Conservation (phyloP, 805 yeast genomes). For the Candida verbasci region DNA sequence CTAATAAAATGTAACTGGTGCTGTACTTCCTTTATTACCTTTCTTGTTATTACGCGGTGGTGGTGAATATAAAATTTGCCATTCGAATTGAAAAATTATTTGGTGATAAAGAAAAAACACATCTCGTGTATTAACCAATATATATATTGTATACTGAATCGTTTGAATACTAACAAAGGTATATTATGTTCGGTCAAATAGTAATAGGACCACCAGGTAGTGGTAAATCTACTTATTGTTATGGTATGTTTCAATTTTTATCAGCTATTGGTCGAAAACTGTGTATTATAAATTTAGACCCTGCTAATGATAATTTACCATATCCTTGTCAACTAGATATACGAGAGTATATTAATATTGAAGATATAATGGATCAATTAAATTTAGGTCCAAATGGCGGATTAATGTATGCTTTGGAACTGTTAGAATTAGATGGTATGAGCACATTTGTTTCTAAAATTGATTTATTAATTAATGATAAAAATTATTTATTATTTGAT, state of each 20-base stretch:
- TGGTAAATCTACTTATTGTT: constrained; percentile 93
- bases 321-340: constrained; percentile 77
- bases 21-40: too few species aligned
- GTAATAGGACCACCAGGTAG: constrained; percentile 98
- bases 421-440: constrained; percentile 76
- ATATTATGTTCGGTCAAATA: constrained; percentile 70
- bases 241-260: constrained; percentile 88
- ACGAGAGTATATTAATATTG: constrained; percentile 69
- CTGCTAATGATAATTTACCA: constrained; percentile 72
- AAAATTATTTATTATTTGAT: constrained; percentile 78
- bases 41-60: too few species aligned
- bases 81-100: neutral
- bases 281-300: constrained; percentile 84
- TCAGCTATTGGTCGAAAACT: constrained; percentile 91
- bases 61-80: too few species aligned
- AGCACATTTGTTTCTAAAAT: constrained; percentile 91
- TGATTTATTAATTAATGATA: constrained; percentile 46
- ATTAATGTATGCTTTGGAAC: constrained; percentile 80
- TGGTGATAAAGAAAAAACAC: too few species aligned
- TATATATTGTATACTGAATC: neutral
- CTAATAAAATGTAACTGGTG: too few species aligned
- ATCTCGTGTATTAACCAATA: constrained; percentile 5
- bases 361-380: constrained; percentile 71
- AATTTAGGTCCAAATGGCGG: constrained; percentile 89
- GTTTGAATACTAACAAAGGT: too few species aligned